Percentiles rank a stretch among this genome's conserved stretches.
phyloP scores from a whole-genome alignment of 495 filamentous ascomycete genomes.

The Podospora conica region DNA sequence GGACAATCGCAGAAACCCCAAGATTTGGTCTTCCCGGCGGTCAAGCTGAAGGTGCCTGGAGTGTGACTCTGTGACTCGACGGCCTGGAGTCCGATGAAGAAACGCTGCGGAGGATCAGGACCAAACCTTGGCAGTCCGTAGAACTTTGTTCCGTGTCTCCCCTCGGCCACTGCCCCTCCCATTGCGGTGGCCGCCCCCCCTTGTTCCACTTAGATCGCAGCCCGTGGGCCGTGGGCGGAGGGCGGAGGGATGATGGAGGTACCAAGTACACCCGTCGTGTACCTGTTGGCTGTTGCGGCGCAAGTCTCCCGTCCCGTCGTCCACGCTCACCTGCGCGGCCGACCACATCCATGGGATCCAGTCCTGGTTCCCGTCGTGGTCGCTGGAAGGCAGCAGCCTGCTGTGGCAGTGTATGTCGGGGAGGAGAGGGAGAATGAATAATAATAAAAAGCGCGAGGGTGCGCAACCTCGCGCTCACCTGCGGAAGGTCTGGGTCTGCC shows the following conservation, averaged over 20 bases:
- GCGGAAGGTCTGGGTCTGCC: constrained; percentile 9
- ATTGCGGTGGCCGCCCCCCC: background rate
- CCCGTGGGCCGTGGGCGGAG: background rate
- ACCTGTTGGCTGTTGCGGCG: too few species aligned
- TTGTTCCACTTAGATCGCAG: constrained; percentile 6
- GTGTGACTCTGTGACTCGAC: constrained; percentile 12
- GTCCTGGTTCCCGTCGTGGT: too few species aligned
- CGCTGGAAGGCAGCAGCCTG: constrained; percentile 25
- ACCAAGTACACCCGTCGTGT: background rate
- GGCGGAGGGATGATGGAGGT: background rate
- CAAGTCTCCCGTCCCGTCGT: too few species aligned
- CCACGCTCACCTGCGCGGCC: too few species aligned
- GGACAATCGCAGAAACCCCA: background rate
- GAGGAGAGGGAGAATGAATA: constrained; percentile 11
- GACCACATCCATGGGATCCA: too few species aligned
- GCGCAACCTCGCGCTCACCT: background rate
- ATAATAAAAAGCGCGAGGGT: constrained; percentile 1
- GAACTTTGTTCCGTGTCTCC: constrained; percentile 2
- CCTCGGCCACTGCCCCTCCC: constrained; percentile 5
- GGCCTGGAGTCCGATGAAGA: background rate
- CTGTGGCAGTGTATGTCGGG: too few species aligned
- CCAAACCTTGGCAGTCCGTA: too few species aligned
- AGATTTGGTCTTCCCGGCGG: constrained; percentile 8
- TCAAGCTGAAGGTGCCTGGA: constrained; percentile 13
- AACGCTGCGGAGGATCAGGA: constrained; percentile 10